phyloP scores from a whole-genome alignment of 2,329 filamentous ascomycete species.

The Didymella pomorum region DNA sequence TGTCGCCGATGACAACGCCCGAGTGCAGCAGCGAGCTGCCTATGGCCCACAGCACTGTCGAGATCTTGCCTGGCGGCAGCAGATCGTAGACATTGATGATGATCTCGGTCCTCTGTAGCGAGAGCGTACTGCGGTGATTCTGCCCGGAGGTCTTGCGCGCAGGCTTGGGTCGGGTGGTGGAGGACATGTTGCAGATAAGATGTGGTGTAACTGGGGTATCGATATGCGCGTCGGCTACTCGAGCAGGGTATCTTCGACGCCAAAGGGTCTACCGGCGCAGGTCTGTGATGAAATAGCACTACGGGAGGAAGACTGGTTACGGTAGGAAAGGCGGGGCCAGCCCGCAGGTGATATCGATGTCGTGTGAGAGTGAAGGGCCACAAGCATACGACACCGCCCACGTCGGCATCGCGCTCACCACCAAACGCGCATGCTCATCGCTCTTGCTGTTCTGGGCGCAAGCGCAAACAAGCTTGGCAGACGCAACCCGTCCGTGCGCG shows the following conservation, averaged over 20 bases:
- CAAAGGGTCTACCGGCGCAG: constrained; percentile 16
- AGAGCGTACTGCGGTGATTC: constrained; percentile 70
- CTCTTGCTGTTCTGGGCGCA: constrained; percentile 23
- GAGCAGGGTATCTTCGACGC: constrained; percentile 27
- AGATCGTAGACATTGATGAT: constrained; percentile 81
- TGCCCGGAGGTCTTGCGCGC: constrained; percentile 54
- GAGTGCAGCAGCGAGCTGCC: constrained; percentile 82
- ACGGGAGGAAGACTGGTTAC: constrained; percentile 13
- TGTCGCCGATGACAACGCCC: constrained; percentile 80
- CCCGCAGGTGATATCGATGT: constrained; percentile 23
- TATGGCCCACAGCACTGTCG: constrained; percentile 79
- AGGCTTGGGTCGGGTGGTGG: constrained; percentile 42
- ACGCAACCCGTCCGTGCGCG: constrained; percentile 4
- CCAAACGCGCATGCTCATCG: constrained; percentile 14
- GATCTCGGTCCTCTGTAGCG: constrained; percentile 75
- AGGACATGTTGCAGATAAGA: constrained; percentile 36
- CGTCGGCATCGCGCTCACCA: constrained; percentile 17
- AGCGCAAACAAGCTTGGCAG: constrained; percentile 10
- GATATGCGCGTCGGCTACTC: constrained; percentile 15
- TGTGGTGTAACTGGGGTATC: constrained; percentile 17
- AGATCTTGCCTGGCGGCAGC: constrained; percentile 76
- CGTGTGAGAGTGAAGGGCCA: constrained; percentile 10
- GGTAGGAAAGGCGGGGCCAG: constrained; percentile 28
- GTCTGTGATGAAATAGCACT: constrained; percentile 12
- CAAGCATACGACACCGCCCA: constrained; percentile 16